Evolutionary conservation across 495 filamentous ascomycete species (phyloP).

Genomic region (Chaetomium fimeti): DNA sequence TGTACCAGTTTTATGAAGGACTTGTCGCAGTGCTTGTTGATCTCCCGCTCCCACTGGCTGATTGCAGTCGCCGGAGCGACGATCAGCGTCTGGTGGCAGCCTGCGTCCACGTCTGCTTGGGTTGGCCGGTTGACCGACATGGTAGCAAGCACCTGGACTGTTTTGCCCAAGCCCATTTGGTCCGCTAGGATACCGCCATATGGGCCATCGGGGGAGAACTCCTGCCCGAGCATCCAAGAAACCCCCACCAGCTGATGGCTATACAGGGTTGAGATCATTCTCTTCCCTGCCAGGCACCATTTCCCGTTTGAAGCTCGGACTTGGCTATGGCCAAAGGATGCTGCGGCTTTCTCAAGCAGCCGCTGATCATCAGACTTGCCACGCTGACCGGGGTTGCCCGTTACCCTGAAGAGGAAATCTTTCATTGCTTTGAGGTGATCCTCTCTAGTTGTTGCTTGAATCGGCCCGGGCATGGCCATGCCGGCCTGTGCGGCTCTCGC

Average conservation of each 20-base stretch:
- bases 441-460: not conserved
- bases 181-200: slow-evolving; percentile 6
- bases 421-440: slow-evolving; percentile 8
- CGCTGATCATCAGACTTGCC: no score
- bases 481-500: slow-evolving; percentile 6
- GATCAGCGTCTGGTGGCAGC: slow-evolving; percentile 6
- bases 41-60: slow-evolving; percentile 6
- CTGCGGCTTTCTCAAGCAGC: not conserved
- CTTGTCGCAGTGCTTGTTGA: slow-evolving; percentile 1
- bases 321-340: not conserved
- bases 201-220: not conserved
- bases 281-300: not conserved
- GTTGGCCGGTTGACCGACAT: slow-evolving; percentile 6
- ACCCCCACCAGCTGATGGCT: slow-evolving; percentile 11
- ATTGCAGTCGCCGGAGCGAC: slow-evolving; percentile 7
- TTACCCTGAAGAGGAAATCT: slow-evolving; percentile 4
- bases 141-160: slow-evolving; percentile 4
- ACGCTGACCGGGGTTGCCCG: not conserved
- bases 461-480: slow-evolving; percentile 1
- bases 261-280: not conserved
- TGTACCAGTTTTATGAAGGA: not conserved
- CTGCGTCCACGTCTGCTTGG: not conserved
- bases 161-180: slow-evolving; percentile 14
- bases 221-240: slow-evolving; percentile 2
- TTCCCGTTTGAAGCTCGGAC: not conserved